A percentile compares a stretch with the other conserved stretches of the same genome.
Evolutionary conservation across 164 flowering plant species (phyloP).

Genomic region (Magnolia sinica): DNA sequence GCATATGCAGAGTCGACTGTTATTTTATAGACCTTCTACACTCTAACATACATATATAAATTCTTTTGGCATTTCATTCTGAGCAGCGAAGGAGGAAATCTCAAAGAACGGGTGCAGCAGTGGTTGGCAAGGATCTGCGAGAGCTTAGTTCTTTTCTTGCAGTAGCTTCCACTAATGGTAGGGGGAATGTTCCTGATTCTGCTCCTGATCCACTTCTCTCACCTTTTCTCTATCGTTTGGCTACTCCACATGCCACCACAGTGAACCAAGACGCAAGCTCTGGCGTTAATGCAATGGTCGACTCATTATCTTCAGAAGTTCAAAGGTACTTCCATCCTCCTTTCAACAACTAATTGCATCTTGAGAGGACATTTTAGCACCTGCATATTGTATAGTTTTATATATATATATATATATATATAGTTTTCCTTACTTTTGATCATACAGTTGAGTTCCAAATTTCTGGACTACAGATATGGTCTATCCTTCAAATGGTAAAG

Average conservation of each 20-base stretch:
- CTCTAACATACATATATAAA: background rate
- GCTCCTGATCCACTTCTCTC: constrained; percentile 69
- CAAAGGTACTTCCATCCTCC: constrained; percentile 33
- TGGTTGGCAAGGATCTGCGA: constrained; percentile 43
- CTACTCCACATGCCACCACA: constrained; percentile 25
- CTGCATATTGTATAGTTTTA: background rate
- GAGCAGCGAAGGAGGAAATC: constrained; percentile 57
- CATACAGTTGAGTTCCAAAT: background rate
- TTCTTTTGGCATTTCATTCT: constrained; percentile 5
- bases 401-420: too few relatives aligned
- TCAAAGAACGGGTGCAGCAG: constrained; percentile 44
- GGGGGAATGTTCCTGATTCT: constrained; percentile 29
- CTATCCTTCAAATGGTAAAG: background rate
- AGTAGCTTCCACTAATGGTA: constrained; percentile 24
- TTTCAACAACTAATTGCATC: background rate
- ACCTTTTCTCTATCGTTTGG: constrained; percentile 46
- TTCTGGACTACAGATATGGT: background rate
- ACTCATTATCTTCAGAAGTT: constrained; percentile 14
- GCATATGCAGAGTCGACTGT: background rate
- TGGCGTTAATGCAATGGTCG: background rate
- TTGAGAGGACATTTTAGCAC: background rate
- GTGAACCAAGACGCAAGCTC: constrained; percentile 26
- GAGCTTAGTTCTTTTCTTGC: constrained; percentile 43
- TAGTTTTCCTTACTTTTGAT: background rate
- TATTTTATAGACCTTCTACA: background rate